Conservation (phyloP, 176 grass and related monocot species). For the Tillandsia fasciculata region DNA sequence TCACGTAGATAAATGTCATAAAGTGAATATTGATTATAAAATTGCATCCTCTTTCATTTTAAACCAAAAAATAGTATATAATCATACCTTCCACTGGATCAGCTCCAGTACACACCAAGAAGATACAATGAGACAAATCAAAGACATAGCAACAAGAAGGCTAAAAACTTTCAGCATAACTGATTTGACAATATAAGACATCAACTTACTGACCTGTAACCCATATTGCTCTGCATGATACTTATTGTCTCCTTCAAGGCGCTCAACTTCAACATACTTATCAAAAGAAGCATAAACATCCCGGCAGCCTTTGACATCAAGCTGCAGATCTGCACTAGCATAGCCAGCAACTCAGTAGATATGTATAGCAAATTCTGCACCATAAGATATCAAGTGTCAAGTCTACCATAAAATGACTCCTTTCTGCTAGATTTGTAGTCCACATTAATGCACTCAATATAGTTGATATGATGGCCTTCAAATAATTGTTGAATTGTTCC, state of each 20-base stretch:
- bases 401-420: slow-evolving; percentile 83
- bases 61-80: too few species aligned
- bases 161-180: too few species aligned
- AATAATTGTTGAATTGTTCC: slow-evolving; percentile 85
- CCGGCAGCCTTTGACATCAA: slow-evolving; percentile 84
- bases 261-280: slow-evolving; percentile 97
- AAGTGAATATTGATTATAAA: too few species aligned
- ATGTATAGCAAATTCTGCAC: slow-evolving; percentile 11
- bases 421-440: slow-evolving; percentile 84
- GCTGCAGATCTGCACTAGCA: slow-evolving; percentile 66
- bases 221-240: slow-evolving; percentile 81
- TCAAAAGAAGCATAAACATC: slow-evolving; percentile 84
- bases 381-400: slow-evolving; percentile 9
- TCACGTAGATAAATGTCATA: too few species aligned
- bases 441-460: slow-evolving; percentile 90
- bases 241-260: slow-evolving; percentile 86
- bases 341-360: slow-evolving; percentile 18
- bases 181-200: neutral
- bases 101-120: too few species aligned
- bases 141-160: too few species aligned
- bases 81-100: too few species aligned
- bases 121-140: too few species aligned
- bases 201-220: slow-evolving; percentile 49
- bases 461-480: slow-evolving; percentile 95
- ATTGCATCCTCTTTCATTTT: too few species aligned